Conservation (phyloP, 2,329 filamentous ascomycete species). For the Beauveria sp. region DNA sequence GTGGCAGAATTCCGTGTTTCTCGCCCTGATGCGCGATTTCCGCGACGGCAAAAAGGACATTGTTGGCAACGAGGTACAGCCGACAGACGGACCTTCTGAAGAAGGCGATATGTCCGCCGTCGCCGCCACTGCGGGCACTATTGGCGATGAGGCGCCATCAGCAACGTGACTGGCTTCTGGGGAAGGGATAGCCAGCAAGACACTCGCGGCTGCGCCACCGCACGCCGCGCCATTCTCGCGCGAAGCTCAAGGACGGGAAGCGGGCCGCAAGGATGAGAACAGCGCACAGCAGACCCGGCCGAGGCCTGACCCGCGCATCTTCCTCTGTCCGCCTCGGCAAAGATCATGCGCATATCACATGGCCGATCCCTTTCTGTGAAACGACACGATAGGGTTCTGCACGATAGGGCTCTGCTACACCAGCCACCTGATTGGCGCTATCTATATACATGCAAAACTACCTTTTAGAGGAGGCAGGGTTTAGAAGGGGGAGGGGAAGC, state of each 20-base stretch:
- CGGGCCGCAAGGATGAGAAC: background rate
- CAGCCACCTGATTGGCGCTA: background rate
- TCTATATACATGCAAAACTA: background rate
- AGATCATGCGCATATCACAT: background rate
- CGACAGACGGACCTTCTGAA: constrained; percentile 18
- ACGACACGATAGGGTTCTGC: background rate
- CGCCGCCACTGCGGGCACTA: background rate
- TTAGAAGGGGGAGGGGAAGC: background rate
- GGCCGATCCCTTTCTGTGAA: background rate
- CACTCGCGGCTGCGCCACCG: background rate
- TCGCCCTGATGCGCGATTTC: constrained; percentile 38
- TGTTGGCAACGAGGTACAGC: constrained; percentile 32
- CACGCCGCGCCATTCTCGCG: background rate
- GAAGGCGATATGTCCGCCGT: background rate
- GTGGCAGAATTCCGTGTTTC: constrained; percentile 38
- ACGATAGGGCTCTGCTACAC: background rate
- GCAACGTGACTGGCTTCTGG: constrained; percentile 3
- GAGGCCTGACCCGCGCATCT: background rate
- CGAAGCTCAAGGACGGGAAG: too few relatives aligned
- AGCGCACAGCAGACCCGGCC: background rate
- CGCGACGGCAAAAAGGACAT: constrained; percentile 37
- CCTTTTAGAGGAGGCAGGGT: background rate
- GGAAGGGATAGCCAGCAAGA: background rate
- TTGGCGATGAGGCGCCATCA: background rate
- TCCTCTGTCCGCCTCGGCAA: background rate